A percentile compares a stretch with the other conserved stretches of the same genome.
Conservation (phyloP, 225 moss, liverwort and hornwort species). For the Sphagnum contortum region DNA sequence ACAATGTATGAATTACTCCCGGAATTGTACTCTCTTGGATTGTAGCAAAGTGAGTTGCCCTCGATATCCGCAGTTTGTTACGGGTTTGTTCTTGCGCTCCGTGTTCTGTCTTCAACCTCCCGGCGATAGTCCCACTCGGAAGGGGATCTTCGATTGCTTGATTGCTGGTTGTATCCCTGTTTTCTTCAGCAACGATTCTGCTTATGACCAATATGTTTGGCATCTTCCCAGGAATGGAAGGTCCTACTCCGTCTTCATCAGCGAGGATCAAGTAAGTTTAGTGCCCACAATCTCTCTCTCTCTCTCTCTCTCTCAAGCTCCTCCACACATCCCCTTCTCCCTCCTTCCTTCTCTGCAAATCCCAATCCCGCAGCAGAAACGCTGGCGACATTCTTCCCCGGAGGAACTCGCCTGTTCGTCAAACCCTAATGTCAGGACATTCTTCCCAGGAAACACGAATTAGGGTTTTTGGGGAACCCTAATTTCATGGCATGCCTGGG, state of each 20-base stretch:
- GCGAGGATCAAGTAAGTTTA: slow-evolving; percentile 11
- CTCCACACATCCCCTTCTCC: too few relatives aligned
- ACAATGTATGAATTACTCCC: slow-evolving; percentile 39
- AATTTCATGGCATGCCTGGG: too few relatives aligned
- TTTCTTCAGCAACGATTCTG: slow-evolving; percentile 47
- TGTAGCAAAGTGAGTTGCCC: slow-evolving; percentile 37
- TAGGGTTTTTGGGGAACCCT: too few relatives aligned
- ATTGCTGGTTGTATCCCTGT: slow-evolving; percentile 80
- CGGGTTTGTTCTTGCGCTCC: slow-evolving; percentile 35
- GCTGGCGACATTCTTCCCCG: too few relatives aligned
- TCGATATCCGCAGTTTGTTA: slow-evolving; percentile 41
- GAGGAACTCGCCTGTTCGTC: too few relatives aligned
- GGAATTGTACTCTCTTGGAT: slow-evolving; percentile 21
- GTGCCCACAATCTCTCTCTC: too few relatives aligned
- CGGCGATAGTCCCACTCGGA: slow-evolving; percentile 79
- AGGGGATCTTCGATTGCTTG: slow-evolving; percentile 73
- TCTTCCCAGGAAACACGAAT: too few relatives aligned
- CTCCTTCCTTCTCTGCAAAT: too few relatives aligned
- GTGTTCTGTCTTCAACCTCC: slow-evolving; percentile 86
- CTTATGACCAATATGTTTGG: slow-evolving; percentile 53
- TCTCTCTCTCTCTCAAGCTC: too few relatives aligned
- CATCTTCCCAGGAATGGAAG: slow-evolving; percentile 49
- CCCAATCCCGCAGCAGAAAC: too few relatives aligned
- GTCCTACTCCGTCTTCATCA: slow-evolving; percentile 49
- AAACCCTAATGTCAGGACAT: too few relatives aligned